Conservation (phyloP, 495 filamentous ascomycete genomes). For the Talaromyces adpressus region DNA sequence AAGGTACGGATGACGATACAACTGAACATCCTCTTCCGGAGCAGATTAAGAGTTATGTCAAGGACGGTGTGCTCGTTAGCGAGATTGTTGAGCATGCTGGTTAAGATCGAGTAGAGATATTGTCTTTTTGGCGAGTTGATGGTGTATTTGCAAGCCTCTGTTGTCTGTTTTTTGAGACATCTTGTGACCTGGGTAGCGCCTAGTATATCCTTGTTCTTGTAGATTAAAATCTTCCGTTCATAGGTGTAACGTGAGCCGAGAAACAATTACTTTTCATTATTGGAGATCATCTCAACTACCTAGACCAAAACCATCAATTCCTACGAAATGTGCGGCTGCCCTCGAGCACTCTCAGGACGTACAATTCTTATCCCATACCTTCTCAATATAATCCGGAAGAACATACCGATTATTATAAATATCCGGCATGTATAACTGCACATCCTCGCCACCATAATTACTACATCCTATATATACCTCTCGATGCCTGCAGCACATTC, state of each 20-base stretch:
- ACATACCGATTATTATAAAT: too few species aligned
- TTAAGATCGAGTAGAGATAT: constrained; percentile 20
- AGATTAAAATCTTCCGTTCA: not conserved
- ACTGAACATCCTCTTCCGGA: constrained; percentile 80
- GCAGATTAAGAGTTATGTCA: constrained; percentile 78
- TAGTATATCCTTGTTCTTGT: not conserved
- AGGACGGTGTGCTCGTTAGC: constrained; percentile 66
- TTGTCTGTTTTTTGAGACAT: not conserved
- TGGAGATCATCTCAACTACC: not conserved
- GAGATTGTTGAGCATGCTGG: constrained; percentile 90
- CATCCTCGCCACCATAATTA: too few species aligned
- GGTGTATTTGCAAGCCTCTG: not conserved
- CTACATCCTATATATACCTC: too few species aligned
- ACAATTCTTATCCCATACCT: too few species aligned
- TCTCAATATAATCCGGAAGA: too few species aligned
- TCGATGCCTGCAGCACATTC: too few species aligned
- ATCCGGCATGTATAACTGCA: too few species aligned
- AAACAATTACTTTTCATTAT: not conserved
- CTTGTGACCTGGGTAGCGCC: not conserved
- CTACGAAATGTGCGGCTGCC: not conserved
- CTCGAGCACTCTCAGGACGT: too few species aligned
- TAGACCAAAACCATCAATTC: not conserved
- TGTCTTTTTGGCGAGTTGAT: not conserved
- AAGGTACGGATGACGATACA: constrained; percentile 62
- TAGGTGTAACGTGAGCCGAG: not conserved